Evolutionary conservation across 495 filamentous ascomycete genomes (phyloP).

Genomic region (Lasiosphaeria miniovina): DNA sequence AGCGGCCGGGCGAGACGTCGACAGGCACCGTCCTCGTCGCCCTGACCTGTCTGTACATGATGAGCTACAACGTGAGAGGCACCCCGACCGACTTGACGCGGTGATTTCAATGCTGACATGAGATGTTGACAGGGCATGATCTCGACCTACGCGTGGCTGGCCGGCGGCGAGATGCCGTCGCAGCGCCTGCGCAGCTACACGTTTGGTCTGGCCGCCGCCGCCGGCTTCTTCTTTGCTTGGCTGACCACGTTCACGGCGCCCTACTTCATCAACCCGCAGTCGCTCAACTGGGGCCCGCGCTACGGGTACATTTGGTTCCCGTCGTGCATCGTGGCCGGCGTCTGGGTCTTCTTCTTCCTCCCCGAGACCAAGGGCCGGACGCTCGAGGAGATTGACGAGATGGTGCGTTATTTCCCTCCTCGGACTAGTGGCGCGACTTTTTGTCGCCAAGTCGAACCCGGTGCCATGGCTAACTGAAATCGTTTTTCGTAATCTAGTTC

Average conservation of each 20-base stretch:
- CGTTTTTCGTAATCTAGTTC: constrained; percentile 26
- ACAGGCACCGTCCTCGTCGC: constrained; percentile 55
- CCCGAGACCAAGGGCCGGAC: constrained; percentile 57
- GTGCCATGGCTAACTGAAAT: background rate
- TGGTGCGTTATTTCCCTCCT: no score
- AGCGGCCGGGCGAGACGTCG: constrained; percentile 38
- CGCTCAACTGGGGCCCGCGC: constrained; percentile 55
- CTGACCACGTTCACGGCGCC: constrained; percentile 58
- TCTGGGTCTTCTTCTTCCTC: constrained; percentile 52
- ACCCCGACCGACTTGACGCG: background rate
- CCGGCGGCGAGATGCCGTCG: constrained; percentile 56
- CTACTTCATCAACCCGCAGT: constrained; percentile 60
- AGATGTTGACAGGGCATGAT: constrained; percentile 33
- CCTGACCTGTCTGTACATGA: constrained; percentile 55
- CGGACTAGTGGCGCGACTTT: no score
- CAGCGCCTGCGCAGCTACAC: constrained; percentile 56
- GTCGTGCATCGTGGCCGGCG: constrained; percentile 27
- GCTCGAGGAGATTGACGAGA: constrained; percentile 56
- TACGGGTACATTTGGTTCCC: constrained; percentile 57
- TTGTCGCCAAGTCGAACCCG: no score
- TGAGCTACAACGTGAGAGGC: constrained; percentile 44
- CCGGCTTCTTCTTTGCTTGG: constrained; percentile 56
- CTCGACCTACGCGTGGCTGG: constrained; percentile 59
- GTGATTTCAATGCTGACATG: background rate
- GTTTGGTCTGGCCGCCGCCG: constrained; percentile 52